Evolutionary conservation across 305 asterid genomes (phyloP), one percentile per base, ranked within the genome.

Genomic region (Ruellia speciosa): DNA sequence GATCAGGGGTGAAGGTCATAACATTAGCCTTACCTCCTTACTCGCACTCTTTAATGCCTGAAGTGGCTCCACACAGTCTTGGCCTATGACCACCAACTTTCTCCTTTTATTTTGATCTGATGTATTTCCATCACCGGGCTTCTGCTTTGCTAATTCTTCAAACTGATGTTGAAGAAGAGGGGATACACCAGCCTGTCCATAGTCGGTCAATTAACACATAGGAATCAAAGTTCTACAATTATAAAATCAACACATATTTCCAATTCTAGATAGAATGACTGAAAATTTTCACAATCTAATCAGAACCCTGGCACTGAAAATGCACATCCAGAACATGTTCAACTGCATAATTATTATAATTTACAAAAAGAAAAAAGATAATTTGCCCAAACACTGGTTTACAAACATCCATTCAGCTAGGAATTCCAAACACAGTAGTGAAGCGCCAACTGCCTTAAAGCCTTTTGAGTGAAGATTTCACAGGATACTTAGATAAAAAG

Each of bases 11-110:
- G 16, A 7, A 47, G 12, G 62, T 24, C 7, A n/a, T 31, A 18
- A 39, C 54, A 18, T 49, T 60, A 40, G 61, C 65, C 68, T 77
- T 86, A 93, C 99, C 99, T 81, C 90, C 6, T 79, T 79, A 43
- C 80, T 72, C 39, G 81, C 81, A 18, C 50, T 63, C 56, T 54
- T 72, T 75, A 81, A 64, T 62, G 88, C 88, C 77, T 78, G 72
- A 62, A 81, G 88, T 40, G 88, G 88, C 56, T 81, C 88, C 50
- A 81, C 71, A 10, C 75, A 76, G 56, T 81, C 77, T 66, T 78
- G 88, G 52, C 88, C 87, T 51, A 78, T 81, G 39, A 81, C 81
- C 45, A 78, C 79, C 69, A 81, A 37, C 69, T 67, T 75, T 52
- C 80, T 64, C 71, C 66, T 72, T 65, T 81, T 81, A 41, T 65